Evolutionary conservation across 2,329 filamentous ascomycete genomes (phyloP).

Genomic region (Beauveria sp.): DNA sequence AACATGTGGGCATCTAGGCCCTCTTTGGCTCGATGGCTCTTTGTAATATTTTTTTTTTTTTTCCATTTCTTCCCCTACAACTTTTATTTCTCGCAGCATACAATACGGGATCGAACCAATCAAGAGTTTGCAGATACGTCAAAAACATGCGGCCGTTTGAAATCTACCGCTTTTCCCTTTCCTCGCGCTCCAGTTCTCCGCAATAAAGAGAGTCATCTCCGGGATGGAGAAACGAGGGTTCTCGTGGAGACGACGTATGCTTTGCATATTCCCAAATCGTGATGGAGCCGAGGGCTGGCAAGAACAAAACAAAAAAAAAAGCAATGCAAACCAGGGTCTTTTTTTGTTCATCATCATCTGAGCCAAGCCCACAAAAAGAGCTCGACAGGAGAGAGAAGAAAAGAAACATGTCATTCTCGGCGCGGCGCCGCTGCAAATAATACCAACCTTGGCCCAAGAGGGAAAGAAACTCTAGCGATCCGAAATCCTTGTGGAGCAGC

Average conservation of each 20-base stretch:
- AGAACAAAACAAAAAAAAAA: no score
- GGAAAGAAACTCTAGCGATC: not conserved
- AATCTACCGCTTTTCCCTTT: no score
- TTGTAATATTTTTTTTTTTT: not conserved
- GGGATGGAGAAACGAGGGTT: not conserved
- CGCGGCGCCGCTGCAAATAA: not conserved
- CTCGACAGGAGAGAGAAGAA: not conserved
- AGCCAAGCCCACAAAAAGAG: not conserved
- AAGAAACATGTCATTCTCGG: constrained; percentile 5
- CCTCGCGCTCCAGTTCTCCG: not conserved
- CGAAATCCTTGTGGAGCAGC: not conserved
- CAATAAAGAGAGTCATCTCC: not conserved
- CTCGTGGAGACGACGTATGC: not conserved
- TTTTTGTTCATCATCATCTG: not conserved
- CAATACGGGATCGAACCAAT: no score
- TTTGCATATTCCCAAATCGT: not conserved
- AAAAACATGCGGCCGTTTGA: no score
- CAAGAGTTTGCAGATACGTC: no score
- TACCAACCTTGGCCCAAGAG: not conserved
- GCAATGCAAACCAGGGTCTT: no score
- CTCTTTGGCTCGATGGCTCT: no score
- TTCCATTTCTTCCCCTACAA: not conserved
- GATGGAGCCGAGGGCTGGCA: not conserved
- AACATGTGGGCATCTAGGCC: no score
- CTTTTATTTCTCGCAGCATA: no score